Base-by-base conservation (phyloP, 2,329 filamentous ascomycete species). In the Aspergillus quadricinctus region DNA sequence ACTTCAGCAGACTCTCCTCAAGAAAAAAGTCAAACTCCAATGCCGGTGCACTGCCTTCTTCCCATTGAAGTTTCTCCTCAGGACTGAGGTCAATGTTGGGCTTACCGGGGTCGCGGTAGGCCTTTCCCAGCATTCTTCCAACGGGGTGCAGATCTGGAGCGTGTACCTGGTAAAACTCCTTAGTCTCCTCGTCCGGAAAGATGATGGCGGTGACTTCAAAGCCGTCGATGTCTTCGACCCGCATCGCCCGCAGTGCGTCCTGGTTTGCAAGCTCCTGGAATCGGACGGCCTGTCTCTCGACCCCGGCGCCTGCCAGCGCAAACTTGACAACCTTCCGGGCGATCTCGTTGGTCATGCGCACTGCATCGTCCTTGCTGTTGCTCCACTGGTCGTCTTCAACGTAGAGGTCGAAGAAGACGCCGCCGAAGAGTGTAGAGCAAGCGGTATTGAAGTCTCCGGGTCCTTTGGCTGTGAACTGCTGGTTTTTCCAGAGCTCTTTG, bases 391-490 rank as follows among this genome's bases (percentile, higher is more conserved):
- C 62, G 46, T 75, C 67, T 21, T 73, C 76, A 10, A 71, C 69
- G 60, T 77, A 78, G 11, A 72, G 58, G 10, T 72, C 74, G 29
- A 74, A 75, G 52, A 79, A 78, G 31, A 75, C 71, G 2, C 84
- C 85, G 1, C 81, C 84, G 65, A 89, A 90, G 0, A 95, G 77
- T 9, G 81, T 83, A 1, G 85, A 85, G 50, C 88, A 88, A 0
- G 89, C 87, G n/a, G 80, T 78, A 71, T 95, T 95, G 79, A 96
- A 97, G 10, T 83, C 74, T 0, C 92, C 92, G 0, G 92, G 92
- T 5, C 95, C 77, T 2, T 72, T 70, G 1, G 68, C 57, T 1
- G 78, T 75, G 7, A 88, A 75, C 28, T 80, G 68, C 5, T 79
- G 73, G 37, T 87, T 78, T 52, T 82, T 78, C 59, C 83, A 82